phyloP scores from a whole-genome alignment of 805 yeast species.

The Cyberlindnera euphorbiiphila region DNA sequence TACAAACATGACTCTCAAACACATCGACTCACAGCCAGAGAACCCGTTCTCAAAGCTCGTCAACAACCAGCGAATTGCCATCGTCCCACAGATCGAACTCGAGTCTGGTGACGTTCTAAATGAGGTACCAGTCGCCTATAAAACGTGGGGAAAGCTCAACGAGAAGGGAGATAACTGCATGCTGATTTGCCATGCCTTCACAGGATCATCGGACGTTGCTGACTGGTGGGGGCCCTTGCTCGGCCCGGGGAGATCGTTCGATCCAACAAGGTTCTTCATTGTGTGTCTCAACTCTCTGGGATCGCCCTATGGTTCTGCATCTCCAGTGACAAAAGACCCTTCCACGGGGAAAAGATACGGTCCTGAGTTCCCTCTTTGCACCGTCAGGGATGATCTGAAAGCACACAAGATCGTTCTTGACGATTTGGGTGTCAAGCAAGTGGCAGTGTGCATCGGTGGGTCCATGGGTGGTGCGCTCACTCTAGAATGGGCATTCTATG shows the following conservation, averaged over 20 bases:
- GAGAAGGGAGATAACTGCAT: conserved; percentile 66
- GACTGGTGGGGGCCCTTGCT: conserved; percentile 99
- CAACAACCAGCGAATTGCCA: conserved; percentile 70
- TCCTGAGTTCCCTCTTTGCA: conserved; percentile 90
- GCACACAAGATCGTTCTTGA: conserved; percentile 78
- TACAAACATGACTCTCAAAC: conserved; percentile 5
- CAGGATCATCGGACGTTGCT: conserved; percentile 91
- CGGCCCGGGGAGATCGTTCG: conserved; percentile 84
- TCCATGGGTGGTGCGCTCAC: conserved; percentile 99
- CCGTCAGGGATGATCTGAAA: conserved; percentile 88
- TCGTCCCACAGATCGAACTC: conserved; percentile 66
- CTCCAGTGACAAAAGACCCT: conserved; percentile 83
- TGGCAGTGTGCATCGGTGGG: conserved; percentile 91
- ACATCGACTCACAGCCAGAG: conserved; percentile 36
- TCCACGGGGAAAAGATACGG: conserved; percentile 77
- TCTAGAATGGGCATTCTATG: conserved; percentile 79
- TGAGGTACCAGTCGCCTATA: conserved; percentile 89
- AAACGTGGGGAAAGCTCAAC: conserved; percentile 90
- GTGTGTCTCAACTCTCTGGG: conserved; percentile 92
- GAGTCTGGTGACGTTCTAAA: conserved; percentile 77
- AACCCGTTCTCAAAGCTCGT: conserved; percentile 74
- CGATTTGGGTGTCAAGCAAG: conserved; percentile 67
- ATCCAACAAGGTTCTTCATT: conserved; percentile 81
- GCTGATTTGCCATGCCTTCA: conserved; percentile 92
- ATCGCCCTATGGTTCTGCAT: conserved; percentile 93